Conservation (phyloP, 306 rosid species). For the Castanea sativa region DNA sequence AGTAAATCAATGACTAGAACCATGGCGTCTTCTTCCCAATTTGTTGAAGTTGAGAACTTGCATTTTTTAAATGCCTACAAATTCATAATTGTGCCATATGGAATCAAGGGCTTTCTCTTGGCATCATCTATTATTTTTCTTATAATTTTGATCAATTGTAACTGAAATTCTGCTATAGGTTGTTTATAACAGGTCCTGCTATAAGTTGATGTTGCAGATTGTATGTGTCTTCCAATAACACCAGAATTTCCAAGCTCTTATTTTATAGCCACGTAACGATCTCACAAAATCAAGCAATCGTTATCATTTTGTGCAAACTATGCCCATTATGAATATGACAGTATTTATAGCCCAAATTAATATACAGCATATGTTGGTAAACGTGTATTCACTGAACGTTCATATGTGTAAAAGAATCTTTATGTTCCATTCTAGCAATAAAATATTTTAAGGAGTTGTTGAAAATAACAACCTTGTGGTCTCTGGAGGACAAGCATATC, state of each 20-base stretch:
- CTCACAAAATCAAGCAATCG: neutral
- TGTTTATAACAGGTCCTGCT: neutral
- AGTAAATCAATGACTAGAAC: too few relatives aligned
- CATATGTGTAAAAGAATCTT: neutral
- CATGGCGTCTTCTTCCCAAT: too few relatives aligned
- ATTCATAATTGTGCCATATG: too few relatives aligned
- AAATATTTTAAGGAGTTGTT: neutral
- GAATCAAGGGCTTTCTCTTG: neutral
- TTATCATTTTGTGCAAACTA: neutral
- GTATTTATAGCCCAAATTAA: neutral
- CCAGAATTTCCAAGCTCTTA: neutral
- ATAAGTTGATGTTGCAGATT: neutral
- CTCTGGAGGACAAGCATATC: neutral
- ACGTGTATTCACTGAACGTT: neutral
- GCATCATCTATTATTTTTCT: neutral
- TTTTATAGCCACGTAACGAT: neutral
- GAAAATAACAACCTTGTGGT: neutral
- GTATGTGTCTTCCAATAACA: too few relatives aligned
- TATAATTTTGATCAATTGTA: neutral
- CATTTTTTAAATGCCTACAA: too few relatives aligned
- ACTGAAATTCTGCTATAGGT: neutral
- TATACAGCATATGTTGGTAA: neutral
- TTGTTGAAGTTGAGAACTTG: too few relatives aligned
- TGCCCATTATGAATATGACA: neutral
- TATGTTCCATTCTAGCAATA: neutral